phyloP scores from a whole-genome alignment of 148 eudicot genomes.

The Nepenthes mirabilis region DNA sequence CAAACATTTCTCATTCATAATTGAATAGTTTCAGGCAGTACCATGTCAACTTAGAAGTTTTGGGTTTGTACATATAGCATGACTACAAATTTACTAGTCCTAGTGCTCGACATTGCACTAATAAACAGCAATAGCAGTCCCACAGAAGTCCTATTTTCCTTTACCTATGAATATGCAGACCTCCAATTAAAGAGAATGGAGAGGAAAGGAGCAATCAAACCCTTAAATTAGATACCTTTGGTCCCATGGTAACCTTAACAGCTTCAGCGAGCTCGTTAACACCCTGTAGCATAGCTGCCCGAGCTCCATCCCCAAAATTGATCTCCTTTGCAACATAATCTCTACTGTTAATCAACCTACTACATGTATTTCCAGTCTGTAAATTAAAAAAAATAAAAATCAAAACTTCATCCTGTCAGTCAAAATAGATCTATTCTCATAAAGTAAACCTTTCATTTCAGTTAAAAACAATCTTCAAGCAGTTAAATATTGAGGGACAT shows the following conservation, averaged over 20 bases:
- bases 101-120: no score
- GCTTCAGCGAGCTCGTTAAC: conserved; percentile 97
- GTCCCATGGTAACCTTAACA: conserved; percentile 98
- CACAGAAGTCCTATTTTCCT: no score
- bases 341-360: conserved; percentile 41
- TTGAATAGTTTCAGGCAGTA: no score
- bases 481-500: no score
- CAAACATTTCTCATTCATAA: no score
- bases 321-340: conserved; percentile 88
- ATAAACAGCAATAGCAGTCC: no score
- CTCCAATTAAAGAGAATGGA: background rate
- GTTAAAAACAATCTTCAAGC: no score
- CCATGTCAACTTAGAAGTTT: no score
- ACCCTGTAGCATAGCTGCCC: conserved; percentile 78
- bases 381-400: background rate
- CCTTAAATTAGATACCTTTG: conserved; percentile 46
- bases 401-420: background rate
- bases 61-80: no score
- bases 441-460: no score
- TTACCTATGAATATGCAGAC: background rate
- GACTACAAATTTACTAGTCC: no score
- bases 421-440: background rate
- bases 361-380: conserved; percentile 27
- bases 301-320: conserved; percentile 57
- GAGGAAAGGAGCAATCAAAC: background rate